These are phyloP conservation scores for Lactarius trivialis DNA, from an alignment of 768 basidiomycete species.

Conservation along the genomic window DNA sequence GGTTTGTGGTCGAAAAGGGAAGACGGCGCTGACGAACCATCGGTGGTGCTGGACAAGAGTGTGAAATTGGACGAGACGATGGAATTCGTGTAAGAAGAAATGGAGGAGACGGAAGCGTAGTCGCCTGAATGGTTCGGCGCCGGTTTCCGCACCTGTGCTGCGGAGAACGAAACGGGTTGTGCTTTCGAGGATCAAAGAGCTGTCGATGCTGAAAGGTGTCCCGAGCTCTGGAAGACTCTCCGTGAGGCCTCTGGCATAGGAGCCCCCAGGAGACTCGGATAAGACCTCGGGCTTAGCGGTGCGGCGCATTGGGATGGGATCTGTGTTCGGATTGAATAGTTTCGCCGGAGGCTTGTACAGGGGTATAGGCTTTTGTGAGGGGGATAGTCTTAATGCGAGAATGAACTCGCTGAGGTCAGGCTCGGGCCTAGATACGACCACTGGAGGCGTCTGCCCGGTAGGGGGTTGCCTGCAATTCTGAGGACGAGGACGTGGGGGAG, in stretches of 20 bases:
- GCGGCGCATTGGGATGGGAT: conserved; percentile 52
- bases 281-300: conserved; percentile 57
- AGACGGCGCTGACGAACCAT: conserved; percentile 66
- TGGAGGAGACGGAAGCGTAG: conserved; percentile 66
- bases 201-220: conserved; percentile 39
- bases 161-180: conserved; percentile 82
- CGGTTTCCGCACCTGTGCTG: conserved; percentile 46
- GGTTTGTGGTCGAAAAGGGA: conserved; percentile 54
- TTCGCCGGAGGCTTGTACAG: conserved; percentile 36
- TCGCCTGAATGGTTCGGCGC: too few species aligned
- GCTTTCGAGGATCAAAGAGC: conserved; percentile 83
- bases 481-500: too few species aligned
- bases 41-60: conserved; percentile 66
- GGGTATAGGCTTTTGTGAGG: conserved; percentile 33
- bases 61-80: conserved; percentile 62
- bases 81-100: conserved; percentile 68
- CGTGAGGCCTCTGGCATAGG: conserved; percentile 38
- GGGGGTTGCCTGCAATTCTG: conserved; percentile 32
- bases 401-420: conserved; percentile 71
- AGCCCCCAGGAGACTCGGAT: conserved; percentile 51
- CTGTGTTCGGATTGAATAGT: conserved; percentile 67
- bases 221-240: conserved; percentile 32
- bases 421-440: conserved; percentile 37
- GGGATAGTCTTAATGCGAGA: conserved; percentile 61
- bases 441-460: conserved; percentile 35